Evolutionary conservation across 2,329 filamentous ascomycete species (phyloP).

Genomic region (Dactylellina leptospora): DNA sequence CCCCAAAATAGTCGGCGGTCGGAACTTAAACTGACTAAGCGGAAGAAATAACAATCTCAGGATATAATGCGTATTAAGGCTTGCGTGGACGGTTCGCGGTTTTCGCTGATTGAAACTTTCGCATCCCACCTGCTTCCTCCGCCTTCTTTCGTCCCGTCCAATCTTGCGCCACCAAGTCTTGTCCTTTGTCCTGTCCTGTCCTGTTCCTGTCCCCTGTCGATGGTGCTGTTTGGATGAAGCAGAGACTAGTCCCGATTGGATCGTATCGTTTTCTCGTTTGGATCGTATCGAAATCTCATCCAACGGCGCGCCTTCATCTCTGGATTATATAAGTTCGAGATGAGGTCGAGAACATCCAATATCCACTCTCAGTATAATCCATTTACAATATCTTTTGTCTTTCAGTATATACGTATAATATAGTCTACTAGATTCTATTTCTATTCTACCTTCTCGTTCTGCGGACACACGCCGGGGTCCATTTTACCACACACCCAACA

Average conservation of each 20-base stretch:
- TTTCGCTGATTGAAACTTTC: too few relatives aligned
- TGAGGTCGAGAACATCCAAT: not conserved
- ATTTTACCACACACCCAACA: conserved; percentile 16
- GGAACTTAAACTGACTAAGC: conserved; percentile 29
- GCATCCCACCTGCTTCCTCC: too few relatives aligned
- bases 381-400: too few relatives aligned
- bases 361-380: too few relatives aligned
- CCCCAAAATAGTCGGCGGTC: conserved; percentile 24
- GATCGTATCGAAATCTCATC: too few relatives aligned
- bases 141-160: not conserved
- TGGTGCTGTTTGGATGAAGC: not conserved
- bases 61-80: too few relatives aligned
- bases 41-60: too few relatives aligned
- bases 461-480: not conserved
- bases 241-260: conserved; percentile 29
- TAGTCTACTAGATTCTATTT: not conserved
- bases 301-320: too few relatives aligned
- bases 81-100: too few relatives aligned
- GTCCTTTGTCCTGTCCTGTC: conserved; percentile 1
- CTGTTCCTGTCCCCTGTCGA: too few relatives aligned
- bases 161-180: conserved; percentile 18
- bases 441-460: not conserved
- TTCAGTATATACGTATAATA: too few relatives aligned
- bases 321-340: conserved; percentile 31
- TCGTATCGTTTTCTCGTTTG: conserved; percentile 28